These are phyloP conservation scores for Ganoderma multipileum DNA, from an alignment of 1,284 basidiomycete genomes.

Conservation along the genomic window DNA sequence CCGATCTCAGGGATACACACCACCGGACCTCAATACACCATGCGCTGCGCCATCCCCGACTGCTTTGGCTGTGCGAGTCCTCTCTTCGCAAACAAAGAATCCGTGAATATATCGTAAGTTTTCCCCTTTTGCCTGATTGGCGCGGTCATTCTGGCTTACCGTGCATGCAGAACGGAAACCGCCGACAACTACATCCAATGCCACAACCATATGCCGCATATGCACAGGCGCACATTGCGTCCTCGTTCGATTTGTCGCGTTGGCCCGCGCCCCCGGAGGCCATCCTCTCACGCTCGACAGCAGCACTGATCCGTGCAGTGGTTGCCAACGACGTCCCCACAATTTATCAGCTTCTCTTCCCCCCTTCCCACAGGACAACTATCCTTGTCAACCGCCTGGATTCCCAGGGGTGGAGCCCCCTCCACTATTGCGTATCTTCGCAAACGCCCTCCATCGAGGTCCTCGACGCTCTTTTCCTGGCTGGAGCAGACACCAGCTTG, in stretches of 20 bases:
- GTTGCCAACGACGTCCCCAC: conserved; percentile 26
- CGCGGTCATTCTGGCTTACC: conserved; percentile 6
- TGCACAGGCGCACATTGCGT: conserved; percentile 21
- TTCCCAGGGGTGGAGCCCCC: conserved; percentile 68
- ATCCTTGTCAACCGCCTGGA: conserved; percentile 63
- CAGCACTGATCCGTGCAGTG: conserved; percentile 25
- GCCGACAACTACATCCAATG: conserved; percentile 31
- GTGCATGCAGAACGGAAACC: conserved; percentile 33
- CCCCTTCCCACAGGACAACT: conserved; percentile 27
- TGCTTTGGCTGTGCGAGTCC: conserved; percentile 74
- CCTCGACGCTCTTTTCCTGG: conserved; percentile 72
- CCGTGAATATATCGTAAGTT: conserved; percentile 59
- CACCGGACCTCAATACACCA: conserved; percentile 75
- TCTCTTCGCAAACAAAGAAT: conserved; percentile 64
- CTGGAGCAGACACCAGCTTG: conserved; percentile 73
- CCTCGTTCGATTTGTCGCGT: conserved; percentile 18
- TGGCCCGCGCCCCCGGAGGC: conserved; percentile 22
- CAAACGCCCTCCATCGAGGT: conserved; percentile 62
- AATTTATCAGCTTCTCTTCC: conserved; percentile 42
- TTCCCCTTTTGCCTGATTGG: neutral
- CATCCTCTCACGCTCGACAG: conserved; percentile 39
- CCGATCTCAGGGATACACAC: conserved; percentile 72
- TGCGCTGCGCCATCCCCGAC: conserved; percentile 61
- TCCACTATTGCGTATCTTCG: conserved; percentile 70
- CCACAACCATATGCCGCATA: conserved; percentile 29